phyloP scores from a whole-genome alignment of 176 grass and related monocot species.

The Pontederia crassipes region DNA sequence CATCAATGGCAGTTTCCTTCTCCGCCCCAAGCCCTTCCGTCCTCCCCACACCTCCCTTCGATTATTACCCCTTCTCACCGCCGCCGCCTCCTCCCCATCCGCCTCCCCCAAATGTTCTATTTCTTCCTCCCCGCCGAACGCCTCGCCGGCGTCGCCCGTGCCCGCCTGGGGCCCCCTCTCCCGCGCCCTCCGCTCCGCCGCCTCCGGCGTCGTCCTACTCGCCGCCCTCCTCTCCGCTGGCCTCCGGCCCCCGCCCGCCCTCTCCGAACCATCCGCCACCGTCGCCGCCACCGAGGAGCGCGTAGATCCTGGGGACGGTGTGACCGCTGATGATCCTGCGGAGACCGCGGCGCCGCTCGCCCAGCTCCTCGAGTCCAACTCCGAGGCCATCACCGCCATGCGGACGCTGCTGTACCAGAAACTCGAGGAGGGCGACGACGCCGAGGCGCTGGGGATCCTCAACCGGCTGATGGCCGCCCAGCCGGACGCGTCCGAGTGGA shows the following conservation, averaged over 20 bases:
- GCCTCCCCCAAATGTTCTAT: background rate
- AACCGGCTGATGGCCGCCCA: constrained; percentile 12
- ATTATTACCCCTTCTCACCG: background rate
- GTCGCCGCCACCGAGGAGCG: constrained; percentile 8
- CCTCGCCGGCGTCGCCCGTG: constrained; percentile 24
- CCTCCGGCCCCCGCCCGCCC: constrained; percentile 10
- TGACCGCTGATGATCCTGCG: background rate
- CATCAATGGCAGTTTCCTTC: background rate
- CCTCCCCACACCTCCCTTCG: background rate
- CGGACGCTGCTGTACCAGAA: constrained; percentile 13
- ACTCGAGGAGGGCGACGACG: constrained; percentile 17
- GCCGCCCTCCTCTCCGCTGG: constrained; percentile 34
- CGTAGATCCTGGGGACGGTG: constrained; percentile 1
- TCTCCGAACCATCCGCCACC: background rate
- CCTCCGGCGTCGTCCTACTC: constrained; percentile 53
- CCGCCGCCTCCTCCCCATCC: too few relatives aligned
- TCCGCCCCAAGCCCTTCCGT: background rate
- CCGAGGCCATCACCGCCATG: too few relatives aligned
- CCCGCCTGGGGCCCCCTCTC: constrained; percentile 26
- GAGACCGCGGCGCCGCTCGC: constrained; percentile 2
- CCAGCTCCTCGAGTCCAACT: too few relatives aligned
- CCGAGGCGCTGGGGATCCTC: constrained; percentile 22
- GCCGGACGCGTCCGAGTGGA: constrained; percentile 25
- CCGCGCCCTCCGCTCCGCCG: constrained; percentile 43
- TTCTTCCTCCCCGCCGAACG: constrained; percentile 6